phyloP scores from a whole-genome alignment of 1,284 basidiomycete species.

The Rhodotorula sp. region DNA sequence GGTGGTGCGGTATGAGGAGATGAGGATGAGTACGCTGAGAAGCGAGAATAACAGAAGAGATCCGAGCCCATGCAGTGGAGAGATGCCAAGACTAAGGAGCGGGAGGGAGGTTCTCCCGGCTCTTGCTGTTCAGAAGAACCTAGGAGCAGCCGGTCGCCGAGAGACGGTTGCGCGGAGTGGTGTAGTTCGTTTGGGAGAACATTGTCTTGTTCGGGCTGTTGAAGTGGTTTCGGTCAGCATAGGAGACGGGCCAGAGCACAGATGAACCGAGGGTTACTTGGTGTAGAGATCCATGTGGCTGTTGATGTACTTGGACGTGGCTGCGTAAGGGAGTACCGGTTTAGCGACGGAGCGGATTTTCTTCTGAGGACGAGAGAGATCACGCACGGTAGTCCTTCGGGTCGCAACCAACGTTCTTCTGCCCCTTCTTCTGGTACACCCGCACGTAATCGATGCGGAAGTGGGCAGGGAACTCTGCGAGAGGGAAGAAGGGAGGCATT shows the following conservation, averaged over 20 bases:
- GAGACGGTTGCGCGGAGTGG: slow-evolving; percentile 22
- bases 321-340: not conserved
- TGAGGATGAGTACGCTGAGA: not conserved
- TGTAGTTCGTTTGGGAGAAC: slow-evolving; percentile 15
- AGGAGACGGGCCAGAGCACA: not conserved
- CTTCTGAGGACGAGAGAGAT: no score
- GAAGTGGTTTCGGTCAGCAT: not conserved
- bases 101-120: no score
- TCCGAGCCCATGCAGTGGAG: not conserved
- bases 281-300: slow-evolving; percentile 30
- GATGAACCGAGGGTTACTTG: slow-evolving; percentile 4
- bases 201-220: slow-evolving; percentile 28
- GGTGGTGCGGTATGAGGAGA: not conserved
- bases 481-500: not conserved
- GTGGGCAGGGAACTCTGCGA: slow-evolving; percentile 25
- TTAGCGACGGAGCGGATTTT: no score
- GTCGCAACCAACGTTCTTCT: slow-evolving; percentile 28
- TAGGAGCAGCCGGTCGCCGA: not conserved
- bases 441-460: slow-evolving; percentile 36
- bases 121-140: not conserved
- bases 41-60: not conserved
- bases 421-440: slow-evolving; percentile 31
- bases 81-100: no score
- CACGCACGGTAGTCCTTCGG: slow-evolving; percentile 21
- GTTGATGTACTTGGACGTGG: slow-evolving; percentile 33